A percentile compares a stretch with the other conserved stretches of the same genome.
Conservation (phyloP, 495 filamentous ascomycete species). For the Cryomyces antarcticus region DNA sequence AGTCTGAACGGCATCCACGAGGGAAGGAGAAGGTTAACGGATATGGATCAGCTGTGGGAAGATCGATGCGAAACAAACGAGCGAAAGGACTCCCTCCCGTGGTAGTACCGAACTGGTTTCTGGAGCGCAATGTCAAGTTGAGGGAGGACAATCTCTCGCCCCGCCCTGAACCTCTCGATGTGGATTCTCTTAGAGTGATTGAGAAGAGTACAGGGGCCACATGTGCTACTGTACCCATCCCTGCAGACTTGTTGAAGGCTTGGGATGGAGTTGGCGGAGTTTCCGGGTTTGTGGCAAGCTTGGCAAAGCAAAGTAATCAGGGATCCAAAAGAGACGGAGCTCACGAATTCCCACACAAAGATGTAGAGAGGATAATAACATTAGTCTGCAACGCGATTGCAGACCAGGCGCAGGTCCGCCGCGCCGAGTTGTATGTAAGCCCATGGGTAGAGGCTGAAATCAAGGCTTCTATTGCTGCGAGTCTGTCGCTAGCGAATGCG, state of each 20-base stretch:
- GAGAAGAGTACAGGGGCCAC: conserved; percentile 1
- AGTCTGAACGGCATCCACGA: conserved; percentile 2
- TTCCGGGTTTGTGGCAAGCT: too few relatives aligned
- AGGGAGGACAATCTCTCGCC: conserved; percentile 7
- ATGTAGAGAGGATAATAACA: not conserved
- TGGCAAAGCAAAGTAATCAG: too few relatives aligned
- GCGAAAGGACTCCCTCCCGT: conserved; percentile 6
- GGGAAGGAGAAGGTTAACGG: conserved; percentile 6
- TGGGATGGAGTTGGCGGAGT: too few relatives aligned
- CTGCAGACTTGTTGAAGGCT: too few relatives aligned
- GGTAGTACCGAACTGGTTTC: conserved; percentile 23
- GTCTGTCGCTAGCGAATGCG: not conserved
- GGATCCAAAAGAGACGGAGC: not conserved
- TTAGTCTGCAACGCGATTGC: not conserved
- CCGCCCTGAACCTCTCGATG: not conserved
- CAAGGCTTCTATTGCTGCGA: conserved; percentile 2
- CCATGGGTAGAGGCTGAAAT: conserved; percentile 7
- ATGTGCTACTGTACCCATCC: not conserved
- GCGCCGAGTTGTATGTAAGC: conserved; percentile 7
- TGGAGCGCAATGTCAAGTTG: conserved; percentile 17
- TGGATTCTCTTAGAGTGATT: too few relatives aligned
- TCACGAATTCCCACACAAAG: not conserved
- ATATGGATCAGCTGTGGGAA: conserved; percentile 13
- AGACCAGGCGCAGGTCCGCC: not conserved
- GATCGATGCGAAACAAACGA: conserved; percentile 13